A percentile compares a stretch with the other conserved stretches of the same genome.
These are phyloP conservation scores for Penicillium expansum DNA, from an alignment of 2,329 filamentous ascomycete species.

Conservation along the genomic window DNA sequence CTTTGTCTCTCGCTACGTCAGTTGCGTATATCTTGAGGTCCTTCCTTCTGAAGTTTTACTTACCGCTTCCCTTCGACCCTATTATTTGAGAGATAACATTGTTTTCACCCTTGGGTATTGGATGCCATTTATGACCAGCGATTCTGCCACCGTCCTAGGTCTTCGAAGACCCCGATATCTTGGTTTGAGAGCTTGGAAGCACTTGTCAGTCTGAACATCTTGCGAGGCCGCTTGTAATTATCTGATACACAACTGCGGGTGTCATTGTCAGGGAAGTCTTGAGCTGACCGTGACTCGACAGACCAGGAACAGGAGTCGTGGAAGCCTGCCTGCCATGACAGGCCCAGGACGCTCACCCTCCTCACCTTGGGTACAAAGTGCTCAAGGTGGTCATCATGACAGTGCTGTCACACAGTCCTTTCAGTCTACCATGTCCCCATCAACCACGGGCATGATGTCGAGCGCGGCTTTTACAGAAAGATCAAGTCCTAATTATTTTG, in stretches of 20 bases:
- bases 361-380: constrained; percentile 33
- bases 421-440: constrained; percentile 22
- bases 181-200: neutral
- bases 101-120: neutral
- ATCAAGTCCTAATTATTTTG: constrained; percentile 82
- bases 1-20: constrained; percentile 6
- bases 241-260: neutral
- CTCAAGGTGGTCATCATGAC: constrained; percentile 22
- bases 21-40: neutral
- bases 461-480: constrained; percentile 18
- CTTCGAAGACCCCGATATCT: neutral
- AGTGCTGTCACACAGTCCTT: constrained; percentile 14
- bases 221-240: neutral
- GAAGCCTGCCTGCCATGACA: constrained; percentile 32
- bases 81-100: neutral
- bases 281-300: neutral
- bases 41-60: neutral
- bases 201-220: neutral
- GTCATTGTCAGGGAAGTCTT: neutral
- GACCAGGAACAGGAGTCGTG: constrained; percentile 7
- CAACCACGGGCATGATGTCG: constrained; percentile 19
- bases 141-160: neutral
- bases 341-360: constrained; percentile 33
- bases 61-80: neutral
- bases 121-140: neutral